A percentile compares a stretch with the other conserved stretches of the same genome.
phyloP scores from a whole-genome alignment of 441 rosid species.

The Metrosideros polymorpha region DNA sequence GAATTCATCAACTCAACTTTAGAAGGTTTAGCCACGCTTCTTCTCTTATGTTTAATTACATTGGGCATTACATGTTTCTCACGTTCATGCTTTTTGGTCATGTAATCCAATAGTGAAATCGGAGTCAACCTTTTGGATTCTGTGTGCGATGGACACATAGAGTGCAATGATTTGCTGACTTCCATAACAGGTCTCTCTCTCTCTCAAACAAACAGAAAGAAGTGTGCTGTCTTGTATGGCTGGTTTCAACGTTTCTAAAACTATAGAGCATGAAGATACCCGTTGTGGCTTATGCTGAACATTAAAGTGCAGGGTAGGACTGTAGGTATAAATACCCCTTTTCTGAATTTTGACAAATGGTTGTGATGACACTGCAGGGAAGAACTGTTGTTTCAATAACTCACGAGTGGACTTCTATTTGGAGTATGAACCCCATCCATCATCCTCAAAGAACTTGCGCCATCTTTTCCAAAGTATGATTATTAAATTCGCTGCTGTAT shows the following conservation, averaged over 20 bases:
- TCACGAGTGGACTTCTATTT: constrained; percentile 55
- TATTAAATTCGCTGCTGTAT: background rate
- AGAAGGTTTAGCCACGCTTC: constrained; percentile 43
- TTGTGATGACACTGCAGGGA: constrained; percentile 37
- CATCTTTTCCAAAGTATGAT: constrained; percentile 87
- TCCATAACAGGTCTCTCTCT: constrained; percentile 57
- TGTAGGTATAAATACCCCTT: background rate
- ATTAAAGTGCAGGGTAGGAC: background rate
- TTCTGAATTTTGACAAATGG: background rate
- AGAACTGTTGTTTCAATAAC: constrained; percentile 73
- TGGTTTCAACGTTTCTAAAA: background rate
- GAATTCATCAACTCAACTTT: constrained; percentile 77
- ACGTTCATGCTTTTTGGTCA: background rate
- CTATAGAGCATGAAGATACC: background rate
- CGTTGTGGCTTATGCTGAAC: background rate
- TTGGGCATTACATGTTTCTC: background rate
- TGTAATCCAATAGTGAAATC: constrained; percentile 29
- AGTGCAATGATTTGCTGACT: constrained; percentile 63
- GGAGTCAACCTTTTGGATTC: constrained; percentile 66
- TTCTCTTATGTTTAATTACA: background rate
- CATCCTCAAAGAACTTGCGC: constrained; percentile 73
- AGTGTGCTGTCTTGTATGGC: background rate
- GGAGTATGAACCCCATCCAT: constrained; percentile 83
- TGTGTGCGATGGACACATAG: constrained; percentile 50
- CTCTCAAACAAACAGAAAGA: background rate